Conservation (phyloP, 345 rosid species). For the Hypericum perforatum region DNA sequence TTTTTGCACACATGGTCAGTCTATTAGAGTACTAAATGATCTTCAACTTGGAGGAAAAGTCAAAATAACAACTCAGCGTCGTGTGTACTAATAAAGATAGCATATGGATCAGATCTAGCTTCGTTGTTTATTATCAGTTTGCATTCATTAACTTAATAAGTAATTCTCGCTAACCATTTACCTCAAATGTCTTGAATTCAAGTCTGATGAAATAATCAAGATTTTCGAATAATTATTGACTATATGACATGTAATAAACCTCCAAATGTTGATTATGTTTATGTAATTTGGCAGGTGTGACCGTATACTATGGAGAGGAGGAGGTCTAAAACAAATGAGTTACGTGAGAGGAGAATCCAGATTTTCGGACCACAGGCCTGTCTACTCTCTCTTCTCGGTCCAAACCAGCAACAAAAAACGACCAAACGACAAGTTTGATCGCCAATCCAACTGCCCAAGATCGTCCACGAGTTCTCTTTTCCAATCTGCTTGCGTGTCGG, state of each 20-base stretch:
- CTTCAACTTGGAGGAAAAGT: too few species aligned
- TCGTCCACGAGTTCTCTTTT: slow-evolving; percentile 29
- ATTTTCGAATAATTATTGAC: too few species aligned
- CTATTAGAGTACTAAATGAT: too few species aligned
- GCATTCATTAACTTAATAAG: too few species aligned
- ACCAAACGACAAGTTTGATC: neutral
- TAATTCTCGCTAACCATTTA: too few species aligned
- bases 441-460: slow-evolving; percentile 8
- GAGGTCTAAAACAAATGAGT: slow-evolving; percentile 62
- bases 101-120: too few species aligned
- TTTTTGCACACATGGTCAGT: too few species aligned
- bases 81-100: too few species aligned
- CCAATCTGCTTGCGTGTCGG: slow-evolving; percentile 32
- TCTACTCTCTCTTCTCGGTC: slow-evolving; percentile 63
- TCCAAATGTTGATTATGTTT: neutral
- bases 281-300: slow-evolving; percentile 57
- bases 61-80: too few species aligned
- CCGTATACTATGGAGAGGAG: slow-evolving; percentile 85
- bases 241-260: neutral
- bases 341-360: slow-evolving; percentile 77
- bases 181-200: too few species aligned
- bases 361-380: slow-evolving; percentile 98
- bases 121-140: too few species aligned
- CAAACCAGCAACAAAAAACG: slow-evolving; percentile 25
- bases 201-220: too few species aligned